A percentile compares a stretch with the other conserved stretches of the same genome.
Evolutionary conservation across 176 grass and related monocot genomes (phyloP).

Genomic region (Zoysia japonica): DNA sequence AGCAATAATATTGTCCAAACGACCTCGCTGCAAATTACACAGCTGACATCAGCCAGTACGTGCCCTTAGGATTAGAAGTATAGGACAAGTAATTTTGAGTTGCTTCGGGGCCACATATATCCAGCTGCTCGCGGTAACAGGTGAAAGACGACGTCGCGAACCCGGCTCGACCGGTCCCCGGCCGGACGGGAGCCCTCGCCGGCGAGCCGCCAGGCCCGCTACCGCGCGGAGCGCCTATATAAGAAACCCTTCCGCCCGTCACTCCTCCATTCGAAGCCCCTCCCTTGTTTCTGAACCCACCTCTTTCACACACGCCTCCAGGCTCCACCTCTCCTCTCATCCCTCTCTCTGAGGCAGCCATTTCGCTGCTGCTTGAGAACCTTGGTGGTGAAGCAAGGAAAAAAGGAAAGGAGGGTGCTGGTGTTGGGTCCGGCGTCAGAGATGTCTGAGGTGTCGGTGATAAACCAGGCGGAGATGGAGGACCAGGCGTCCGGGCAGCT

Average conservation of each 20-base stretch:
- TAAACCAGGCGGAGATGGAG: constrained; percentile 35
- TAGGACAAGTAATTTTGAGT: constrained; percentile 33
- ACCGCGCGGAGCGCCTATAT: constrained; percentile 26
- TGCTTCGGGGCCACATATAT: not conserved
- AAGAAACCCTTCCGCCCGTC: not conserved
- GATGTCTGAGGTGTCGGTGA: constrained; percentile 60
- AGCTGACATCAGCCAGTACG: too few relatives aligned
- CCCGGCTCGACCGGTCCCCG: not conserved
- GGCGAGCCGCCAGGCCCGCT: constrained; percentile 16
- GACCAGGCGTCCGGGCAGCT: constrained; percentile 32
- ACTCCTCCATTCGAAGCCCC: constrained; percentile 24
- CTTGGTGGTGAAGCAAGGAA: constrained; percentile 11
- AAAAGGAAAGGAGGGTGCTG: not conserved
- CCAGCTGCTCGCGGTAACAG: constrained; percentile 13
- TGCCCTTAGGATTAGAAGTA: constrained; percentile 26
- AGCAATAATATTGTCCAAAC: too few relatives aligned
- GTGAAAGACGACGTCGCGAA: constrained; percentile 13
- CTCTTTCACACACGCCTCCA: constrained; percentile 54
- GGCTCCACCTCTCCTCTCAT: not conserved
- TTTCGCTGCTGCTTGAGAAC: constrained; percentile 9
- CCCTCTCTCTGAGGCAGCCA: constrained; percentile 22
- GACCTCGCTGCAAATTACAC: too few relatives aligned
- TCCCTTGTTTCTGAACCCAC: constrained; percentile 13
- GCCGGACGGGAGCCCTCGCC: constrained; percentile 22
- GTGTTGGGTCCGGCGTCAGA: not conserved